Conservation (phyloP, 169 alveolate genomes). For the Plasmodium billcollinsi region DNA sequence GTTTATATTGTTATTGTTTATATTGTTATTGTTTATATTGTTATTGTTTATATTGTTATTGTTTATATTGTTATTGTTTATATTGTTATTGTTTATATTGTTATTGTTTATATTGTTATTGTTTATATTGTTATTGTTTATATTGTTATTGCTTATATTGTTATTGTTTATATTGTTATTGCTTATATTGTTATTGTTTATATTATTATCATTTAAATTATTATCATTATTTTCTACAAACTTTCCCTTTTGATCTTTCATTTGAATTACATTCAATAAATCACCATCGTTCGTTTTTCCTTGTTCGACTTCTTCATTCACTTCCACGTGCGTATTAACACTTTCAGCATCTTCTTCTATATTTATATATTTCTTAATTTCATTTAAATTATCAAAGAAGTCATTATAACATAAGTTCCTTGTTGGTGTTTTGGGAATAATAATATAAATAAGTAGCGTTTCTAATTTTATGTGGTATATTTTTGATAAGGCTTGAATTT, state of each 20-base stretch:
- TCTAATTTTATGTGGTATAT: constrained; percentile 50
- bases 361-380: constrained; percentile 29
- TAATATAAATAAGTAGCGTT: constrained; percentile 55
- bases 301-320: neutral
- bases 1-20: neutral
- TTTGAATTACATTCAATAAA: too few species aligned
- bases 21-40: neutral
- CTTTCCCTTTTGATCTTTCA: neutral
- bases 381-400: constrained; percentile 23
- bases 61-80: neutral
- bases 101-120: neutral
- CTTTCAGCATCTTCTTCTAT: constrained; percentile 10
- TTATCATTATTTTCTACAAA: neutral
- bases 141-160: neutral
- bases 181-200: neutral
- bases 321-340: neutral
- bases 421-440: constrained; percentile 20
- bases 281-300: neutral
- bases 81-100: neutral
- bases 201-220: neutral
- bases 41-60: neutral
- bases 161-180: neutral
- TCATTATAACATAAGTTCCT: constrained; percentile 25
- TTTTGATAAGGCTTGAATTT: constrained; percentile 16
- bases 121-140: neutral